Base-by-base conservation (phyloP, 495 filamentous ascomycete species). In the Neurospora intermedia region DNA sequence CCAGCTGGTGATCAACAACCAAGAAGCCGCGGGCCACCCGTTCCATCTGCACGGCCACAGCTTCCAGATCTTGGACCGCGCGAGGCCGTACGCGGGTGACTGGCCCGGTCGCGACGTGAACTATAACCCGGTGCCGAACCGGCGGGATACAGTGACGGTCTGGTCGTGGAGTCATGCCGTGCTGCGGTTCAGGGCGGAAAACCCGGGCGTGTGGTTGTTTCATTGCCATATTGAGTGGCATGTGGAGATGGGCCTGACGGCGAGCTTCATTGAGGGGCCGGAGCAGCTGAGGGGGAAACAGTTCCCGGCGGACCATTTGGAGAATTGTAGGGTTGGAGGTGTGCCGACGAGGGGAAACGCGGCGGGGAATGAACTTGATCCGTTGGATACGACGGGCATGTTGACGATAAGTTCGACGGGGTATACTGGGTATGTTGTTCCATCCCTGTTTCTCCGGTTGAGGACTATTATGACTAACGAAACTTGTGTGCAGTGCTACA, bases 181-280 rank as follows among this genome's bases (percentile, higher is more conserved):
- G 6, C 78, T 91, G 42, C 84, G 89, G 43, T 90, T 90, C 75
- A 79, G 78, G 20, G 88, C 88, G 1, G 76, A 86, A 72, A 96
- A 97, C 78, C 91, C 93, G 20, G 94, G 91, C 70, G 86, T 94
- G 43, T 94, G 89, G 87, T 80, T 94, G 31, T 92, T 94, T 79
- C 93, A 96, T 79, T 94, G 93, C 82, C 91, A 93, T 80, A 86
- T 93, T 39, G 91, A 93, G 83, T 94, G 91, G 91, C 92, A 94
- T 77, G 86, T 93, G 54, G 89, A 87, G 74, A 88, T 88, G 77
- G 93, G 93, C 31, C 85, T 96, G 27, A 88, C 88, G 2, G 90
- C 88, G 18, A 91, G 88, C 10, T 82, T 95, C 40, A 87, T 96
- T 76, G 92, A 94, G 81, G 87, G 86, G 0, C 92, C 92, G 0